Evolutionary conservation across 805 yeast species (phyloP).

Genomic region (Teunomyces cretensis): DNA sequence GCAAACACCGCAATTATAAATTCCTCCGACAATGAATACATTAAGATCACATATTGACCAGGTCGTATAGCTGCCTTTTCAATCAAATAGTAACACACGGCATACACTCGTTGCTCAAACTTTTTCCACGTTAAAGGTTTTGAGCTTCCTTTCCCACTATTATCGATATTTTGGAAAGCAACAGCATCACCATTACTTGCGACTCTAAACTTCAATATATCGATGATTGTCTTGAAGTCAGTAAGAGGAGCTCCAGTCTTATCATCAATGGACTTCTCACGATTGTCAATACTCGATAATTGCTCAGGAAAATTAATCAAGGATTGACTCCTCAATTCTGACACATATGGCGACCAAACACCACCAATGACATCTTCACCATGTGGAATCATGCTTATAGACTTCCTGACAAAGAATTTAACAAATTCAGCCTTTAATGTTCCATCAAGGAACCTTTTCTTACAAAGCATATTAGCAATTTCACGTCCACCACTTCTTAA

Average conservation of each 20-base stretch:
- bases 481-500: conserved; percentile 84
- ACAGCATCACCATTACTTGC: conserved; percentile 71
- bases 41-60: conserved; percentile 74
- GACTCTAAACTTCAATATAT: conserved; percentile 77
- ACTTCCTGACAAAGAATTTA: conserved; percentile 67
- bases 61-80: conserved; percentile 62
- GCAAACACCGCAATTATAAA: conserved; percentile 82
- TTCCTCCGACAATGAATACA: conserved; percentile 87
- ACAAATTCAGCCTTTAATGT: conserved; percentile 76
- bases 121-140: conserved; percentile 68
- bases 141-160: conserved; percentile 31
- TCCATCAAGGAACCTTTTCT: conserved; percentile 75
- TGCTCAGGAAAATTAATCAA: conserved; percentile 70
- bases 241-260: conserved; percentile 72
- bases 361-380: conserved; percentile 81
- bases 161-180: conserved; percentile 58
- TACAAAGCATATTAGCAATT: conserved; percentile 87
- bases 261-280: conserved; percentile 75
- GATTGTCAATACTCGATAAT: conserved; percentile 75
- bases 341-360: conserved; percentile 77
- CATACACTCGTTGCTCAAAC: conserved; percentile 72
- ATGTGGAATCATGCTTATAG: conserved; percentile 64
- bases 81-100: conserved; percentile 68
- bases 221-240: conserved; percentile 68
- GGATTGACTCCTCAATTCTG: conserved; percentile 60